phyloP scores from a whole-genome alignment of 1,284 basidiomycete species.

The Grifola frondosa region DNA sequence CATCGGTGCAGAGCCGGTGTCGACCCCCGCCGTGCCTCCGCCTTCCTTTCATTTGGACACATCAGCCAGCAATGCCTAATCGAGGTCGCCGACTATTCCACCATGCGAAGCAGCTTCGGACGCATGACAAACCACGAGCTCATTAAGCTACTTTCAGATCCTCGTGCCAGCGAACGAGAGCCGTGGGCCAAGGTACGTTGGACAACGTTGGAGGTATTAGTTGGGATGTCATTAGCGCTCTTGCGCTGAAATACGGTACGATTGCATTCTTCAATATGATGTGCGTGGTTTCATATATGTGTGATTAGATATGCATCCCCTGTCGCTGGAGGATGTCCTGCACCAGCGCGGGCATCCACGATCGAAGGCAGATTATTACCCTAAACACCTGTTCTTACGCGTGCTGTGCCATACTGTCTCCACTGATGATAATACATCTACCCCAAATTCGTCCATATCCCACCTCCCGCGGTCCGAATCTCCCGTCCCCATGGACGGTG shows the following conservation, averaged over 20 bases:
- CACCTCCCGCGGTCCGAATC: slow-evolving; percentile 43
- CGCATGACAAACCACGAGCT: slow-evolving; percentile 59
- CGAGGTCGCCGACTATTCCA: slow-evolving; percentile 62
- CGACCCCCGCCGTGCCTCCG: slow-evolving; percentile 53
- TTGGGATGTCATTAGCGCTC: slow-evolving; percentile 68
- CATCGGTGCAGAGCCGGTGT: slow-evolving; percentile 62
- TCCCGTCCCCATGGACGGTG: slow-evolving; percentile 34
- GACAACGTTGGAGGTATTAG: slow-evolving; percentile 69
- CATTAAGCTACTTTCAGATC: slow-evolving; percentile 46
- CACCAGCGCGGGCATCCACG: slow-evolving; percentile 53
- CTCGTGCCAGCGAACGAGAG: slow-evolving; percentile 40
- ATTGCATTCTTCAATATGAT: neutral
- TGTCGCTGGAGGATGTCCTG: slow-evolving; percentile 68
- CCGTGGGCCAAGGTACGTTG: slow-evolving; percentile 64
- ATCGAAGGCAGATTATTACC: slow-evolving; percentile 71
- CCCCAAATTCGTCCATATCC: slow-evolving; percentile 26
- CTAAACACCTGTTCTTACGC: slow-evolving; percentile 65
- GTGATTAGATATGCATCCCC: slow-evolving; percentile 58
- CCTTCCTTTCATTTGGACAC: slow-evolving; percentile 50
- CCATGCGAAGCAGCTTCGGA: slow-evolving; percentile 47
- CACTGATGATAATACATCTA: slow-evolving; percentile 25
- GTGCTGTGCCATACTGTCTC: slow-evolving; percentile 58
- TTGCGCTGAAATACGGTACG: slow-evolving; percentile 62
- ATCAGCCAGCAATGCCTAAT: slow-evolving; percentile 58
- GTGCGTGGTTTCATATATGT: neutral